Conservation (phyloP, 768 basidiomycete species). For the Boletus rubropictus region DNA sequence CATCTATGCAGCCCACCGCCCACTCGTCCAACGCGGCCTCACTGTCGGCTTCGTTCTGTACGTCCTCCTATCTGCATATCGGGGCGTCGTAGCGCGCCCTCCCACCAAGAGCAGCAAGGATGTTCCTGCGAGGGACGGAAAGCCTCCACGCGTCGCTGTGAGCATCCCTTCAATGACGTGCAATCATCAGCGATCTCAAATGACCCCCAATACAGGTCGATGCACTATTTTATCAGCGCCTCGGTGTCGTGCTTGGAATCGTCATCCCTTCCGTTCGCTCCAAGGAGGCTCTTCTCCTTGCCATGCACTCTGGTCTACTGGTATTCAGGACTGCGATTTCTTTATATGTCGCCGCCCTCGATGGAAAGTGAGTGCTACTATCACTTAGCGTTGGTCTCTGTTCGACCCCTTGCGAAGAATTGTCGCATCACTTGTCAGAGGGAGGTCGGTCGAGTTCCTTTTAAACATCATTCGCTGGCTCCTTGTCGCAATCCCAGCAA, state of each 20-base stretch:
- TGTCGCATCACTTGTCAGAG: slow-evolving; percentile 90
- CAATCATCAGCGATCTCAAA: background rate
- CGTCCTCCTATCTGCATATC: slow-evolving; percentile 59
- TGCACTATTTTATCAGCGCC: slow-evolving; percentile 79
- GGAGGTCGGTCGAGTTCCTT: slow-evolving; percentile 71
- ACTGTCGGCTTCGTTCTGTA: slow-evolving; percentile 68
- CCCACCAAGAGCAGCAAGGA: slow-evolving; percentile 15
- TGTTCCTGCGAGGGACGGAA: slow-evolving; percentile 31
- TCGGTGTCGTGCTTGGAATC: slow-evolving; percentile 73
- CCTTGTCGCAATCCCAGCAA: slow-evolving; percentile 86
- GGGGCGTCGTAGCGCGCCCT: slow-evolving; percentile 46
- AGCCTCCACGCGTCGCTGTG: slow-evolving; percentile 63
- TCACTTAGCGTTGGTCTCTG: background rate
- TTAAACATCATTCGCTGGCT: slow-evolving; percentile 87
- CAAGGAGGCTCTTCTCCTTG: slow-evolving; percentile 81
- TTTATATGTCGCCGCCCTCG: slow-evolving; percentile 88
- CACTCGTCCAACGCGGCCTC: slow-evolving; percentile 64
- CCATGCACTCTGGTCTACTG: slow-evolving; percentile 85
- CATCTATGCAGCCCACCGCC: slow-evolving; percentile 60
- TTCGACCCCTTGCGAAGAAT: slow-evolving; percentile 49
- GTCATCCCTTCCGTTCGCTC: slow-evolving; percentile 82
- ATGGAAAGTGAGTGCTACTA: slow-evolving; percentile 64
- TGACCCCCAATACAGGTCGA: slow-evolving; percentile 58
- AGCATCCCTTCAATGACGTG: slow-evolving; percentile 20
- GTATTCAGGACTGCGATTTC: slow-evolving; percentile 88